Evolutionary conservation across 192 early-diverging fungal genomes (phyloP), one percentile per base, ranked within the genome.

Genomic region (Rhizoclosmatium globosum): DNA sequence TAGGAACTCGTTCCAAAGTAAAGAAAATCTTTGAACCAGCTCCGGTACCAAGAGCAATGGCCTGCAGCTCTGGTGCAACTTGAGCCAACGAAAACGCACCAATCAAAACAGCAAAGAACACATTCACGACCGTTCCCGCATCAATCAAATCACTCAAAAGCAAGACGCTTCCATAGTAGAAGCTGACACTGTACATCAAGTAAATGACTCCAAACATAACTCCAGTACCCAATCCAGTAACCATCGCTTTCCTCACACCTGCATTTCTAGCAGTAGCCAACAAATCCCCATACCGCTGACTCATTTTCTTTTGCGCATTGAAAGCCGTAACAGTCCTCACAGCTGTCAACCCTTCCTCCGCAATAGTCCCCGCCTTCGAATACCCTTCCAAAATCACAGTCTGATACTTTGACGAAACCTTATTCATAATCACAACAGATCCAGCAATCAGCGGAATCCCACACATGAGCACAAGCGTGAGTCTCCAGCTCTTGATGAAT

Each of bases 241-340:
- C 76, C 13, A 85, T 43, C 3, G 89, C 90, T 69, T 91, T 92
- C 59, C 85, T 88, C 67, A 94, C 83, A 47, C 92, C 95, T 47
- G 81, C 76, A 2, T 79, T 74, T 65, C 89, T 88, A 39, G 94
- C 96, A 17, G 81, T 79, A 9, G 83, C 84, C 3, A 96, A 84
- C 38, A 82, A 85, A 89, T 79, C 61, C 11, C 82, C 76, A 82
- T 95, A 98, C 17, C 91, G 81, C 62, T 81, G 71, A 41, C 83
- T 45, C 71, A 93, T 93, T 59, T 92, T 91, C 44, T 90, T 82
- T 85, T 96, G 89, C 3, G 89, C 91, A 74, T 90, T 90, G 82
- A 99, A 97, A 6, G 96, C 89, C 57, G 88, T 89, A 23, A 99
- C 94, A n/a, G 96, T 99, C 53, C 94, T 90, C 60, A 97, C 93